Conservation (phyloP, 306 rosid species). For the Carpinus fangiana region DNA sequence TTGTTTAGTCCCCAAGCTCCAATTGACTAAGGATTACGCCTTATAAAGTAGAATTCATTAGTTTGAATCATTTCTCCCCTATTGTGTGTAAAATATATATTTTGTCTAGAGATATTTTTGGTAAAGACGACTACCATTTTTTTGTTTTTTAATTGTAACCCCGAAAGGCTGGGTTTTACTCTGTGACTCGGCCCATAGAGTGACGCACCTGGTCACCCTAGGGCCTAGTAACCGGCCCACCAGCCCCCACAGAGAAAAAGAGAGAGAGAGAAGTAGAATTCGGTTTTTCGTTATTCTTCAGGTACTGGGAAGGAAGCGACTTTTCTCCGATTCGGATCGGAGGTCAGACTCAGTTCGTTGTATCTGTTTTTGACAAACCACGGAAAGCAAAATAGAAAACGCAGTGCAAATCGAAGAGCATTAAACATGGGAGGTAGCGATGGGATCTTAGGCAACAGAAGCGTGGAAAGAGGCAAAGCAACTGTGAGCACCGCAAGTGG, state of each 20-base stretch:
- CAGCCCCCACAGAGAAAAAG: neutral
- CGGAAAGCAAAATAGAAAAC: neutral
- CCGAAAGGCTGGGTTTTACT: too few relatives aligned
- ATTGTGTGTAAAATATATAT: too few relatives aligned
- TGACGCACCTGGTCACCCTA: neutral
- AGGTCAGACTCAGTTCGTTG: neutral
- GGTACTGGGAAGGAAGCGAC: neutral
- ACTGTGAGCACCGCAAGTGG: constrained; percentile 20
- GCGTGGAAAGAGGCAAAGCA: constrained; percentile 15
- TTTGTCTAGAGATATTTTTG: too few relatives aligned
- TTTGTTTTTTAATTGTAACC: too few relatives aligned
- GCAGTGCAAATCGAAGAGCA: neutral
- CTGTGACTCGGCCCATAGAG: too few relatives aligned
- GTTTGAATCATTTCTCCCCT: too few relatives aligned
- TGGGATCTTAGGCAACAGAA: constrained; percentile 55
- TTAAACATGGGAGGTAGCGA: constrained; percentile 42
- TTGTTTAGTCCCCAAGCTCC: too few relatives aligned
- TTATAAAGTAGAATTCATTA: too few relatives aligned
- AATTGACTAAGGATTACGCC: too few relatives aligned
- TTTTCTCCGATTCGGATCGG: neutral
- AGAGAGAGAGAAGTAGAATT: neutral
- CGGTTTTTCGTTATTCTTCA: neutral
- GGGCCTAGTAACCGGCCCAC: neutral
- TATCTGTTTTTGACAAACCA: neutral
- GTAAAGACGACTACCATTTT: too few relatives aligned